These are phyloP conservation scores for Tricholomella constricta DNA, from an alignment of 768 basidiomycete genomes.

Conservation along the genomic window DNA sequence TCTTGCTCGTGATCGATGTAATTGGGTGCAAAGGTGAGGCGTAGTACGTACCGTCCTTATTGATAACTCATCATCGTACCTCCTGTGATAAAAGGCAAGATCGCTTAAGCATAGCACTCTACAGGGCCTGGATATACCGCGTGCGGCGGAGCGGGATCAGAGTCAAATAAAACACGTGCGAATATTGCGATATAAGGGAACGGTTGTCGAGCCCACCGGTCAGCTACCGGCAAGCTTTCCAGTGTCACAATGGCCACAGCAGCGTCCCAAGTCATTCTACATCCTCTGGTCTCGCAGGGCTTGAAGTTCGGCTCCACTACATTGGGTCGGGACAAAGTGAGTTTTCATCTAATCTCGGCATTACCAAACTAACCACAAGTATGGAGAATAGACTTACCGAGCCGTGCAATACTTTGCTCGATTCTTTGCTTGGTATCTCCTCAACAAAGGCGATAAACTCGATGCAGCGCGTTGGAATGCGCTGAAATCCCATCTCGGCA, in stretches of 20 bases:
- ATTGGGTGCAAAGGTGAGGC: no score
- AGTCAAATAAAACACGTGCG: conserved; percentile 20
- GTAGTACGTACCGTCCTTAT: no score
- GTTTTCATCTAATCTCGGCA: conserved; percentile 8
- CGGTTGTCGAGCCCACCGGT: background rate
- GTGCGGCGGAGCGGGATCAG: background rate
- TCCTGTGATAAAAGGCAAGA: background rate
- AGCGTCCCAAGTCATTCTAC: conserved; percentile 80
- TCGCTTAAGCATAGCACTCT: no score
- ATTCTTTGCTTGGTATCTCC: conserved; percentile 82
- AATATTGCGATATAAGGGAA: background rate
- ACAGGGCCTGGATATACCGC: no score
- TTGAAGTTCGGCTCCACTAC: conserved; percentile 82
- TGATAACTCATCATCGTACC: no score
- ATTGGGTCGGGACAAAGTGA: conserved; percentile 88
- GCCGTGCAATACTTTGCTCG: conserved; percentile 89
- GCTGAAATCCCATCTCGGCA: conserved; percentile 83
- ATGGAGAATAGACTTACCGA: conserved; percentile 75
- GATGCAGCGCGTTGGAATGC: conserved; percentile 79
- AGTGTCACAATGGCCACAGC: conserved; percentile 43
- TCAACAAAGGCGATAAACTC: conserved; percentile 66
- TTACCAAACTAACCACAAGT: background rate
- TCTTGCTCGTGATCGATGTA: no score
- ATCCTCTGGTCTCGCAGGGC: conserved; percentile 75
- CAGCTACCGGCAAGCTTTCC: background rate